Evolutionary conservation across 257 asterid species (phyloP).

Genomic region (Anisodus tanguticus): DNA sequence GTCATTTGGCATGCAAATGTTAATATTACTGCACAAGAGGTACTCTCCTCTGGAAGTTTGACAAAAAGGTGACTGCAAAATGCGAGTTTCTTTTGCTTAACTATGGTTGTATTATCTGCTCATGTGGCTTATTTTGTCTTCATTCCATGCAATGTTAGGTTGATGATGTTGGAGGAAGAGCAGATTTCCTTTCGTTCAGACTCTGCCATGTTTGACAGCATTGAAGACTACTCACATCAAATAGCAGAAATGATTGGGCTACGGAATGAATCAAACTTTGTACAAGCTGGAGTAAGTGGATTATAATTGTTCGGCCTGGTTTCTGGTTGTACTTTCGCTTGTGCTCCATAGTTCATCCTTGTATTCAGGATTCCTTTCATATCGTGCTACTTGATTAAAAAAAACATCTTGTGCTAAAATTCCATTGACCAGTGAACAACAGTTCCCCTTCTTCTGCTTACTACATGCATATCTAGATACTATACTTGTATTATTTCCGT

Average conservation of each 20-base stretch:
- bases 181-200: conserved; percentile 95
- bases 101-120: conserved; percentile 14
- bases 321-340: neutral
- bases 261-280: conserved; percentile 80
- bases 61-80: conserved; percentile 76
- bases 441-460: neutral
- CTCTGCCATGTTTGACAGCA: conserved; percentile 79
- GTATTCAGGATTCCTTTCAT: neutral
- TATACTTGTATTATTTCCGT: neutral
- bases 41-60: conserved; percentile 90
- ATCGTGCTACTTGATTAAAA: neutral
- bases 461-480: neutral
- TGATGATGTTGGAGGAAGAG: conserved; percentile 99
- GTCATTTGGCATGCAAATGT: conserved; percentile 98
- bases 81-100: conserved; percentile 31
- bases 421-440: neutral
- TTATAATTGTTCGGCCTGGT: neutral
- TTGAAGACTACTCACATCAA: conserved; percentile 97
- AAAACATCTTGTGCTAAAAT: neutral
- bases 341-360: neutral
- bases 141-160: conserved; percentile 51
- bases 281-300: conserved; percentile 87
- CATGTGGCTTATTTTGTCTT: conserved; percentile 18
- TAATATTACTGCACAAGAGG: conserved; percentile 96
- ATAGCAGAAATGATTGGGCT: conserved; percentile 96